phyloP scores from a whole-genome alignment of 768 basidiomycete genomes.

The Tephrocybe sp. region DNA sequence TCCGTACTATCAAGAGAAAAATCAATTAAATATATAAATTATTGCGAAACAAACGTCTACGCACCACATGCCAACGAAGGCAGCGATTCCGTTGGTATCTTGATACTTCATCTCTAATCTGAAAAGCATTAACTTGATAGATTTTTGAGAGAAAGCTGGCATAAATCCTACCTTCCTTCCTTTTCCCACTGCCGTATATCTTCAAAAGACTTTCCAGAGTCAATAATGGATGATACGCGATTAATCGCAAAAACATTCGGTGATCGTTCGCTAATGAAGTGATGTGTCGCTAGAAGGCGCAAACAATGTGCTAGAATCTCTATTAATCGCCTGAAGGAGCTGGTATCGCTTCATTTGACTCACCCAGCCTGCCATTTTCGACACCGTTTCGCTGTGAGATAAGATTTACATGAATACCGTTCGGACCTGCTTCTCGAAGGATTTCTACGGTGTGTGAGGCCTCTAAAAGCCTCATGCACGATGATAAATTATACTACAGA shows the following conservation, averaged over 20 bases:
- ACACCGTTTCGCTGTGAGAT: slow-evolving; percentile 45
- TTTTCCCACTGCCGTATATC: slow-evolving; percentile 37
- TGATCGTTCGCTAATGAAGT: slow-evolving; percentile 64
- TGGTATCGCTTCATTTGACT: background rate
- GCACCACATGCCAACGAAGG: slow-evolving; percentile 68
- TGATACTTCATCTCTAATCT: slow-evolving; percentile 68
- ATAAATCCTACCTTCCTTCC: slow-evolving; percentile 35
- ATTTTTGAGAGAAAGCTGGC: background rate
- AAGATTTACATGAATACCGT: slow-evolving; percentile 45
- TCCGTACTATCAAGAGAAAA: slow-evolving; percentile 49
- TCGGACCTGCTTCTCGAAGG: slow-evolving; percentile 58
- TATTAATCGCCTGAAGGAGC: background rate
- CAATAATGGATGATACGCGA: slow-evolving; percentile 64
- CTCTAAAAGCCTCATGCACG: slow-evolving; percentile 72
- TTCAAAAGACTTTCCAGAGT: slow-evolving; percentile 57
- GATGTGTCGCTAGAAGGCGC: slow-evolving; percentile 75
- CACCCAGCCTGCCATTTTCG: slow-evolving; percentile 52
- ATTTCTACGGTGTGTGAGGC: slow-evolving; percentile 71
- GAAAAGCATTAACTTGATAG: background rate
- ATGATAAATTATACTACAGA: slow-evolving; percentile 69
- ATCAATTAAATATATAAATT: background rate
- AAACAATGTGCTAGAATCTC: slow-evolving; percentile 60
- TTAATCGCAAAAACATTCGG: slow-evolving; percentile 75
- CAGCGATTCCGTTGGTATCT: slow-evolving; percentile 62
- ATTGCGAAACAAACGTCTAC: slow-evolving; percentile 17